Conservation (phyloP, 306 rosid genomes). For the Rubus parviflorus region DNA sequence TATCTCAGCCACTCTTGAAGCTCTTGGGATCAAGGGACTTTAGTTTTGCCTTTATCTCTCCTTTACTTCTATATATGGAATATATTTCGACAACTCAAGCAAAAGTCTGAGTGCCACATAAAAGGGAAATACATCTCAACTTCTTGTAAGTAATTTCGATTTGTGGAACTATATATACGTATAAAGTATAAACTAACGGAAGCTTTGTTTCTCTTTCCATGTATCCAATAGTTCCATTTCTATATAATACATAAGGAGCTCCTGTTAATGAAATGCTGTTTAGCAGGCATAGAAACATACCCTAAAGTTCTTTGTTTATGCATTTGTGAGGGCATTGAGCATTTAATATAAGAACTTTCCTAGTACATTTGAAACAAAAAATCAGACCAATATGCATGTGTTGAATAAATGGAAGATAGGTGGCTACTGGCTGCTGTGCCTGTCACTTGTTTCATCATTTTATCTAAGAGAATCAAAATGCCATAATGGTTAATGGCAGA, state of each 20-base stretch:
- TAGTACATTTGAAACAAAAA: not conserved
- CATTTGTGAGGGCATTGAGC: not conserved
- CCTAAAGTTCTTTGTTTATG: not conserved
- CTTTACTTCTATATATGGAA: constrained; percentile 11
- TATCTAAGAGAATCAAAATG: not conserved
- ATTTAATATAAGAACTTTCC: not conserved
- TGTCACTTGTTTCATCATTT: not conserved
- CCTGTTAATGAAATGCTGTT: constrained; percentile 2
- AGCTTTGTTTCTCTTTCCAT: constrained; percentile 8
- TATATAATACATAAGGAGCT: constrained; percentile 17
- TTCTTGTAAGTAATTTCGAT: not conserved
- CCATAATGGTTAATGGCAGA: not conserved
- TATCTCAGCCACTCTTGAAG: constrained; percentile 53
- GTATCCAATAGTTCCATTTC: constrained; percentile 5
- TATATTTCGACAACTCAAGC: constrained; percentile 13
- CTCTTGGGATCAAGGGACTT: constrained; percentile 38
- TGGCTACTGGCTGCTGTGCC: not conserved
- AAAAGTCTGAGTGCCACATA: constrained; percentile 17
- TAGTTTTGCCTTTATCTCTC: not conserved
- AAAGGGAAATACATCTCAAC: constrained; percentile 22
- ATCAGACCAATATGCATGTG: not conserved
- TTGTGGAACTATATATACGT: constrained; percentile 4
- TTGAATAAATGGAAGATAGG: not conserved
- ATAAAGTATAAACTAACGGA: not conserved
- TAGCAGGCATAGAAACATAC: not conserved